Evolutionary conservation across 106 monocot genomes (phyloP).

Genomic region (Dactylorhiza incarnata): DNA sequence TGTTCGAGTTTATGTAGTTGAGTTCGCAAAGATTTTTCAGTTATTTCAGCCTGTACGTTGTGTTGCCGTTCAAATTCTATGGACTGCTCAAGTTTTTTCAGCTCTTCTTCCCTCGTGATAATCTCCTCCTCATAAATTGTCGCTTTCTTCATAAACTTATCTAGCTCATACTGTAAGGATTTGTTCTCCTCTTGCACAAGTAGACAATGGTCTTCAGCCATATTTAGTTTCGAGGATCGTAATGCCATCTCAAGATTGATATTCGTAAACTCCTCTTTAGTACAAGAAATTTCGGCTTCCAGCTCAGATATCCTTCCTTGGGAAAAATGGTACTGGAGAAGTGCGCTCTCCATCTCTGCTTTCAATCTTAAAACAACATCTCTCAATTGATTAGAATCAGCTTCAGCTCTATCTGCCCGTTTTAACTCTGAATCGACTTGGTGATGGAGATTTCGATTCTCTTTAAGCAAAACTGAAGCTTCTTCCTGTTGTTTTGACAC

Average conservation of each 20-base stretch:
- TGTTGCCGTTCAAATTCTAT: background rate
- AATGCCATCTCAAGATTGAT: slow-evolving; percentile 28
- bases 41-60: background rate
- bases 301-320: slow-evolving; percentile 29
- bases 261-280: slow-evolving; percentile 28
- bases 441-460: background rate
- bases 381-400: slow-evolving; percentile 23
- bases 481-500: slow-evolving; percentile 19
- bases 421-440: background rate
- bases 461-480: background rate
- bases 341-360: slow-evolving; percentile 37
- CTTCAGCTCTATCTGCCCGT: slow-evolving; percentile 9
- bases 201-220: slow-evolving; percentile 27
- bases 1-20: slow-evolving; percentile 13
- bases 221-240: slow-evolving; percentile 9
- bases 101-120: slow-evolving; percentile 2
- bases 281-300: slow-evolving; percentile 27
- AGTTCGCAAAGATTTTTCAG: slow-evolving; percentile 13
- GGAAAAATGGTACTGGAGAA: slow-evolving; percentile 24
- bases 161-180: slow-evolving; percentile 6
- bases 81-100: background rate
- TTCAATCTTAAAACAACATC: slow-evolving; percentile 29
- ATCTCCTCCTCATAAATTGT: background rate
- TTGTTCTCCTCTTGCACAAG: slow-evolving; percentile 17
- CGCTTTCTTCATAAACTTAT: background rate